Evolutionary conservation across 1,284 basidiomycete genomes (phyloP), one percentile per base, ranked within the genome.

Genomic region (Exobasidium rhododendri): DNA sequence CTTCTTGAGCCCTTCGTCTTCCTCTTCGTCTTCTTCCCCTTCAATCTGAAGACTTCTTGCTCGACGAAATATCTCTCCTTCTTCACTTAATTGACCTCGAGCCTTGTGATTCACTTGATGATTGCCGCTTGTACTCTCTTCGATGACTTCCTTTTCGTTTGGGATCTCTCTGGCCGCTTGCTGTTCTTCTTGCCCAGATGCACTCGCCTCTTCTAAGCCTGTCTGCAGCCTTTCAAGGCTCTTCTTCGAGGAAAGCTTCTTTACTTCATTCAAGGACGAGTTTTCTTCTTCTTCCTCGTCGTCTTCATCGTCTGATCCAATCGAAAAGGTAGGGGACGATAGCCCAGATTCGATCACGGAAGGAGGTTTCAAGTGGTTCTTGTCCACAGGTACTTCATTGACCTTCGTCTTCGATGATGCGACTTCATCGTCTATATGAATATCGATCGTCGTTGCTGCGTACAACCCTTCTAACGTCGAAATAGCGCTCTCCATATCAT

Each of bases 1-100:
- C n/a, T n/a, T 31, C 11, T 13, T 20, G 32, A 17, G 2, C 7
- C 44, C 59, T 24, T 52, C 56, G n/a, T 61, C 64, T 6, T 61
- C 59, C 4, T 66, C 64, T 26, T 59, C 58, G 2, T 56, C 59
- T 4, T 35, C 52, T 6, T 62, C 65, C 13, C 52, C 63, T 47
- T 69, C 65, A 4, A 69, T 40, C 0, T 62, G 50, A 11, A 73
- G 31, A 45, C 67, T 67, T 26, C 63, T 58, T 3, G 76, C 74
- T 31, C 63, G 67, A 1, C 76, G 59, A 58, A 78, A 78, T 11
- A 77, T 55, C 43, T 70, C 71, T 14, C 66, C 70, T 32, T 78
- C 76, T 58, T 78, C 76, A 32, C 61, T 67, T 11, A 75, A 46
- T 58, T 73, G 72, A 1, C 67, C 71, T n/a, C 65, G 63, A 1